A percentile compares a stretch with the other conserved stretches of the same genome.
These are phyloP conservation scores for Boletus nobilissimus DNA, from an alignment of 1,284 basidiomycete species.

Conservation along the genomic window DNA sequence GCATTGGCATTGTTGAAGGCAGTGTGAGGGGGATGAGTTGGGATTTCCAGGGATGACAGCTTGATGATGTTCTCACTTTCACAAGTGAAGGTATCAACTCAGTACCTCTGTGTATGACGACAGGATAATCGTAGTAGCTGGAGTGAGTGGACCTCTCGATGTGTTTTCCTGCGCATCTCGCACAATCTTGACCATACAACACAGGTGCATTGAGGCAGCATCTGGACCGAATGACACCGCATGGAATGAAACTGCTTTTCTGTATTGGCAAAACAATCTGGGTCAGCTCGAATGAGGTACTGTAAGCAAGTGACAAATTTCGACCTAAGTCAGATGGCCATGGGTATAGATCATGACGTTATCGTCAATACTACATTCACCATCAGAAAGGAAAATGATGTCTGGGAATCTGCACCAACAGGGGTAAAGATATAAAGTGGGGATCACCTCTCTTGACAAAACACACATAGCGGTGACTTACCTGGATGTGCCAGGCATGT, in stretches of 20 bases:
- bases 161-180: slow-evolving; percentile 59
- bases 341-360: slow-evolving; percentile 55
- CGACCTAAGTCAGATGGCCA: slow-evolving; percentile 62
- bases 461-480: too few relatives aligned
- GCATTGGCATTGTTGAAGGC: slow-evolving; percentile 52
- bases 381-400: slow-evolving; percentile 74
- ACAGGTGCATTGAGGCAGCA: slow-evolving; percentile 48
- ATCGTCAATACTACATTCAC: slow-evolving; percentile 58
- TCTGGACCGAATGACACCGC: slow-evolving; percentile 65
- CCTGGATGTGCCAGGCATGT: too few relatives aligned
- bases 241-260: slow-evolving; percentile 69
- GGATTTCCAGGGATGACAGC: background rate
- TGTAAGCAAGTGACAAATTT: background rate
- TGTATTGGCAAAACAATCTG: slow-evolving; percentile 31
- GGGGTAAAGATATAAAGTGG: too few relatives aligned
- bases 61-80: background rate
- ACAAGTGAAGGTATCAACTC: too few relatives aligned
- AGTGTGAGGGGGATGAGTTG: background rate
- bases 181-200: slow-evolving; percentile 65
- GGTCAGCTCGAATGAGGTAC: slow-evolving; percentile 5
- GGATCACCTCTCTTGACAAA: too few relatives aligned
- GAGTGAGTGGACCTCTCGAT: slow-evolving; percentile 57
- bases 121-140: slow-evolving; percentile 49
- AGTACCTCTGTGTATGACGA: slow-evolving; percentile 65
- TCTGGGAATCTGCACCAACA: slow-evolving; percentile 57